These are phyloP conservation scores for Sclerotiophoma versabilis DNA, from an alignment of 2,329 filamentous ascomycete genomes.

Conservation along the genomic window DNA sequence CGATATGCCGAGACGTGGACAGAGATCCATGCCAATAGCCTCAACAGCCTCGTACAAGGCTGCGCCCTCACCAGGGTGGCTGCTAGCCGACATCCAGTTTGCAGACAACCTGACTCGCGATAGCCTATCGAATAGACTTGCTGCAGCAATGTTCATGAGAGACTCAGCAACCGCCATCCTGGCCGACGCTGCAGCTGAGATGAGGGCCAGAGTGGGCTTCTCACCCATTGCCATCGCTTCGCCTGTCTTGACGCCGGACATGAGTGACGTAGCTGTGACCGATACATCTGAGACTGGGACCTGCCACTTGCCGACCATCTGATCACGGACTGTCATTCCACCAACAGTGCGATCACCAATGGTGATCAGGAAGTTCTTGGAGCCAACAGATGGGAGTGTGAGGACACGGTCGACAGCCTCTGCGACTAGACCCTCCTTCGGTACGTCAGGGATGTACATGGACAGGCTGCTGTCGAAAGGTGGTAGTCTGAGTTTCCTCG, in stretches of 20 bases:
- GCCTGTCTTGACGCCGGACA: constrained; percentile 74
- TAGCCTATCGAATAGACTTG: constrained; percentile 74
- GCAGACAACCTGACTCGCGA: constrained; percentile 86
- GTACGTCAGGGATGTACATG: constrained; percentile 67
- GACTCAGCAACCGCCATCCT: constrained; percentile 96
- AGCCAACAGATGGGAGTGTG: constrained; percentile 87
- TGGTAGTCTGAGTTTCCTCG: constrained; percentile 70
- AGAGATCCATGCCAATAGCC: constrained; percentile 91
- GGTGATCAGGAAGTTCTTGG: constrained; percentile 95
- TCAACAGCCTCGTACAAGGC: constrained; percentile 92
- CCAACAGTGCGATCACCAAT: constrained; percentile 94
- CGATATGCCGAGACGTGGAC: constrained; percentile 85
- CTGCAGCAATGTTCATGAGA: constrained; percentile 90
- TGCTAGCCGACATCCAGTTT: constrained; percentile 99
- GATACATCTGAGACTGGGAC: constrained; percentile 92
- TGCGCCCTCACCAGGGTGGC: constrained; percentile 89
- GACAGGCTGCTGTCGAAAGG: constrained; percentile 78
- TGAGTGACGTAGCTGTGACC: constrained; percentile 84
- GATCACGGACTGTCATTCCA: constrained; percentile 85
- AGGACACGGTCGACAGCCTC: constrained; percentile 85
- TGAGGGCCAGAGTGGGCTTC: constrained; percentile 85
- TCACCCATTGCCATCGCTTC: constrained; percentile 99
- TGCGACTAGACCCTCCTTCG: constrained; percentile 60
- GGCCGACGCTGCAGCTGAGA: constrained; percentile 87
- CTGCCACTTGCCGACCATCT: constrained; percentile 97